Evolutionary conservation across 192 early-diverging fungal genomes (phyloP).

Genomic region (Endogone sp.): DNA sequence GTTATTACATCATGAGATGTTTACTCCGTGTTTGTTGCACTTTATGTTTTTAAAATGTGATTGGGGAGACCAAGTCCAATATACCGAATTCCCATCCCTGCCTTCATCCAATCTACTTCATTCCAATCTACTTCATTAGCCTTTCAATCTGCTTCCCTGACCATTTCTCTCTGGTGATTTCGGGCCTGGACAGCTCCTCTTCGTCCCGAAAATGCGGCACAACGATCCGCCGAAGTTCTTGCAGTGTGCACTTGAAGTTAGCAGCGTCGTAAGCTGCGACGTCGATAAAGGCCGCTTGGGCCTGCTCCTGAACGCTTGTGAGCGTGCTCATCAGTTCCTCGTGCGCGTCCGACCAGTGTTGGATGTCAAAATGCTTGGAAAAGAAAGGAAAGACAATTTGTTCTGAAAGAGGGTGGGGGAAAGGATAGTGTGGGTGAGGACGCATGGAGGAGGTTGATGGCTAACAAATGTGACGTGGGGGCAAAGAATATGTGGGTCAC

Average conservation of each 20-base stretch:
- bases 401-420: not conserved
- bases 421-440: not conserved
- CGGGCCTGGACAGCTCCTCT: not conserved
- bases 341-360: not conserved
- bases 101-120: too few species aligned
- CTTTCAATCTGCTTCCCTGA: not conserved
- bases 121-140: not conserved
- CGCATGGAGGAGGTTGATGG: not conserved
- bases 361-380: not conserved
- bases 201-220: not conserved
- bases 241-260: not conserved
- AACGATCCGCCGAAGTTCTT: not conserved
- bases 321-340: not conserved
- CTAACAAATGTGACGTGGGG: too few species aligned
- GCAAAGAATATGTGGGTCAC: too few species aligned
- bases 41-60: too few species aligned
- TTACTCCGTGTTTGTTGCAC: too few species aligned
- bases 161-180: not conserved
- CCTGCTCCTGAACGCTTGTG: not conserved
- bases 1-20: too few species aligned
- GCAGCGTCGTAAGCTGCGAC: not conserved
- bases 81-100: too few species aligned
- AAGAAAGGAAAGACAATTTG: not conserved
- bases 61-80: too few species aligned
- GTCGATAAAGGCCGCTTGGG: not conserved